Evolutionary conservation across 1,284 basidiomycete genomes (phyloP).

Genomic region (Coniferiporia sulphurascens): DNA sequence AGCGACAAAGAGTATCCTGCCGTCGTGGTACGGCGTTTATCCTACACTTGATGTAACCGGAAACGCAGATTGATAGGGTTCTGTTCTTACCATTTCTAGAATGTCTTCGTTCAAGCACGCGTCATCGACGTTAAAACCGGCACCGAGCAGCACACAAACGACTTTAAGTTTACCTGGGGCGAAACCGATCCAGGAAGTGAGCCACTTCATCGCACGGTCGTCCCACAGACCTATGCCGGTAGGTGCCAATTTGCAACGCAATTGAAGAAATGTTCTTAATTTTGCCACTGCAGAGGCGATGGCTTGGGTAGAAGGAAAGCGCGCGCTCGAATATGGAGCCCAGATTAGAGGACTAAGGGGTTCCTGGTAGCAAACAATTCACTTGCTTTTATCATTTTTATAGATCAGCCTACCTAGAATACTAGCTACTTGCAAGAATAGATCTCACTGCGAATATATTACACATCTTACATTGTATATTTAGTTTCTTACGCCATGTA

Average conservation of each 20-base stretch:
- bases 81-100: constrained; percentile 33
- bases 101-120: constrained; percentile 71
- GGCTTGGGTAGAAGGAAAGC: constrained; percentile 74
- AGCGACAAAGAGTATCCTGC: constrained; percentile 39
- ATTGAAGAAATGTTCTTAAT: neutral
- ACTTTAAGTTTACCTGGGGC: constrained; percentile 69
- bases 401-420: neutral
- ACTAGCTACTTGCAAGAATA: neutral
- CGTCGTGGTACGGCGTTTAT: constrained; percentile 42
- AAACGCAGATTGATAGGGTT: neutral
- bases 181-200: constrained; percentile 32
- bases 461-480: neutral
- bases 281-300: constrained; percentile 56
- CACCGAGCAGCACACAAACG: constrained; percentile 60
- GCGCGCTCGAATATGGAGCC: constrained; percentile 59
- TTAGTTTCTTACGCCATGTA: neutral
- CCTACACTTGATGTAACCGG: neutral
- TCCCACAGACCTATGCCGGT: constrained; percentile 71
- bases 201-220: constrained; percentile 48
- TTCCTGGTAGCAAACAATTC: neutral
- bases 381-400: neutral
- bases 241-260: constrained; percentile 20
- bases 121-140: constrained; percentile 74
- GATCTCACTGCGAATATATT: neutral
- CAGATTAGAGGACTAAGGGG: constrained; percentile 43